These are phyloP conservation scores for Quercus variabilis DNA, from an alignment of 306 rosid genomes.

Conservation along the genomic window DNA sequence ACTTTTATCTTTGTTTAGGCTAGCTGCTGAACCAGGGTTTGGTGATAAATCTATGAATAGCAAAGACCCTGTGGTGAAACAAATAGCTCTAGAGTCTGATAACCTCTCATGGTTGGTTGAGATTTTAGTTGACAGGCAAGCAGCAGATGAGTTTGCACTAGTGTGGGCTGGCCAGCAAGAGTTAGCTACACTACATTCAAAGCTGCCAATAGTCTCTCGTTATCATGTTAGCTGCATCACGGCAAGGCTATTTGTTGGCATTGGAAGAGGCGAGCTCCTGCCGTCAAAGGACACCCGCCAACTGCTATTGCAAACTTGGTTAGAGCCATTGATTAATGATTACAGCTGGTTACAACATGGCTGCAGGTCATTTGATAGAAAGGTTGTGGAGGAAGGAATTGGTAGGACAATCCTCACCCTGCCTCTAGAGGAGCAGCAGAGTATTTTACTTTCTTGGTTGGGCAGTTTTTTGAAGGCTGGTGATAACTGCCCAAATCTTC, in stretches of 20 bases:
- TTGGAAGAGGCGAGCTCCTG: conserved; percentile 83
- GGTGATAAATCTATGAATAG: conserved; percentile 31
- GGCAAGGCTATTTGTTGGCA: conserved; percentile 69
- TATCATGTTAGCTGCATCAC: conserved; percentile 77
- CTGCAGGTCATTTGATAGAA: conserved; percentile 75
- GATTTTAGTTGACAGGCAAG: conserved; percentile 76
- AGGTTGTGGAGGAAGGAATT: conserved; percentile 90
- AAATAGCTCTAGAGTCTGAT: conserved; percentile 73
- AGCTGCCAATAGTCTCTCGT: conserved; percentile 57
- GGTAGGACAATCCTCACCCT: conserved; percentile 93
- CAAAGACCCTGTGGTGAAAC: conserved; percentile 58
- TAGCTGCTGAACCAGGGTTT: conserved; percentile 55
- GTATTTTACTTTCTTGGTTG: conserved; percentile 84
- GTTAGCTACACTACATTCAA: conserved; percentile 61
- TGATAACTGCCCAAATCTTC: conserved; percentile 90
- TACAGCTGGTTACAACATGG: conserved; percentile 86
- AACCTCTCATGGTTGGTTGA: conserved; percentile 87
- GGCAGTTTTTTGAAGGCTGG: conserved; percentile 79
- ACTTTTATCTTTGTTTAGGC: conserved; percentile 60
- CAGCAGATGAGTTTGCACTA: conserved; percentile 74
- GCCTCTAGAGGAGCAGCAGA: conserved; percentile 86
- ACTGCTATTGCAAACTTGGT: conserved; percentile 70
- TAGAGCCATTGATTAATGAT: conserved; percentile 86
- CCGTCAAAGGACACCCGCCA: conserved; percentile 72
- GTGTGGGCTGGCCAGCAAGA: conserved; percentile 86